Evolutionary conservation across 1,284 basidiomycete genomes (phyloP), one percentile per base, ranked within the genome.

Genomic region (Pulchroboletus neoregius): DNA sequence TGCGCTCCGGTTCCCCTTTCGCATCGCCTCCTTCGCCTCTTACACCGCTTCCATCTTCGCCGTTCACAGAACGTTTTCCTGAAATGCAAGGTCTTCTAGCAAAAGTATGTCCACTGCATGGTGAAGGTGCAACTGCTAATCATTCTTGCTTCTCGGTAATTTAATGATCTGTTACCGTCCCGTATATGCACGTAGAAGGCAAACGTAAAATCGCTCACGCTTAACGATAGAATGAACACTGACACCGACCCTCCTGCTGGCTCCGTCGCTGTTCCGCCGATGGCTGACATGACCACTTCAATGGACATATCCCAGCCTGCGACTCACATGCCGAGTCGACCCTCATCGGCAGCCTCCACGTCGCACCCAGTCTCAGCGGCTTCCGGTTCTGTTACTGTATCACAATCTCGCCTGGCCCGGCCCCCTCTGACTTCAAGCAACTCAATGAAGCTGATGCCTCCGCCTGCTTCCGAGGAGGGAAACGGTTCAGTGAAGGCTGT

Each of bases 21-120:
- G 16, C 35, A 3, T 48, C 48, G 0, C 63, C 66, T 16, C 56
- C 63, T 36, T 70, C 67, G 3, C 68, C 68, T 26, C 66, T 68
- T 8, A 66, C 67, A n/a, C 67, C 68, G 24, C 56, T 68, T 10
- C 54, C 64, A 8, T 31, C 52, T 18, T 58, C 60, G 33, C 62
- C 63, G 3, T 48, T 27, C 11, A 16, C 28, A 6, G 48, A 42
- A 34, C 10, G 13, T 34, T 39, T 43, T 5, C 51, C 50, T 18
- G 41, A 26, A 16, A 49, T 49, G 39, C 48, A 40, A n/a, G 36
- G n/a, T 35, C 32, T 58, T 27, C 26, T 54, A n/a, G n/a, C 43
- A 10, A 52, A 53, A 18, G 60, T 63, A 51, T 30, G 58, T 51
- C 6, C 27, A 10, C 15, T 31, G 13, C 22, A 26, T 31, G 7